Base-by-base conservation (phyloP, 495 filamentous ascomycete species). In the Xylaria acuta region DNA sequence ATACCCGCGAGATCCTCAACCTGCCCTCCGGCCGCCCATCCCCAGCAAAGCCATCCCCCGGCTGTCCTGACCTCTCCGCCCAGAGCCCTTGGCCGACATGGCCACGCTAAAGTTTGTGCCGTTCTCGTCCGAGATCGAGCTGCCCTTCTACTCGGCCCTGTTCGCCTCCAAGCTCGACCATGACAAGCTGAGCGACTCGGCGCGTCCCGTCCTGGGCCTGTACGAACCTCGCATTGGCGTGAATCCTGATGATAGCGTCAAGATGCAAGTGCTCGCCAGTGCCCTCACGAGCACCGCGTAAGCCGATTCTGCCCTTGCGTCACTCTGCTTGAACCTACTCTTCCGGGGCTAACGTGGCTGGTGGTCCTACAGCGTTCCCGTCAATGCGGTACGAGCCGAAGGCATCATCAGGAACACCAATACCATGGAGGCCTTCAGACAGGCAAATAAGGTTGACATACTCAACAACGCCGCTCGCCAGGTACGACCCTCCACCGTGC, bases 391-490 rank as follows among this genome's bases (percentile, higher is more conserved):
- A 76, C 91, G 95, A 34, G 96, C 93, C 14, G 95, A 99, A 77
- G 96, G 96, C 36, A 92, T 92, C 76, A 96, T 98, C 73, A 95
- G 92, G 80, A 99, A 99, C 83, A 89, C 95, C 73, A 99, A 99
- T 77, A 98, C 96, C 20, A 90, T 97, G 70, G 96, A 98, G 75
- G 94, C 97, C 74, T 99, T 97, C 82, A 90, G 88, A 72, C 92
- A 89, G 74, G 80, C 88, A 25, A 91, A 97, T 76, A 94, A 93
- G 80, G 74, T 83, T 4, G 88, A 86, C 22, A 86, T 97, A 77
- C 84, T 99, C 41, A 87, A 90, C 51, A 89, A 90, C 56, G 88
- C 91, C 32, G 95, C 91, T 11, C 88, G 88, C 72, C 95, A 90
- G 80, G 94, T 96, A 83, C 75, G 87, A 80, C 45, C 64, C 36